A percentile compares a stretch with the other conserved stretches of the same genome.
These are phyloP conservation scores for Blastobotrys chiropterorum DNA, from an alignment of 805 yeast species.

Conservation along the genomic window DNA sequence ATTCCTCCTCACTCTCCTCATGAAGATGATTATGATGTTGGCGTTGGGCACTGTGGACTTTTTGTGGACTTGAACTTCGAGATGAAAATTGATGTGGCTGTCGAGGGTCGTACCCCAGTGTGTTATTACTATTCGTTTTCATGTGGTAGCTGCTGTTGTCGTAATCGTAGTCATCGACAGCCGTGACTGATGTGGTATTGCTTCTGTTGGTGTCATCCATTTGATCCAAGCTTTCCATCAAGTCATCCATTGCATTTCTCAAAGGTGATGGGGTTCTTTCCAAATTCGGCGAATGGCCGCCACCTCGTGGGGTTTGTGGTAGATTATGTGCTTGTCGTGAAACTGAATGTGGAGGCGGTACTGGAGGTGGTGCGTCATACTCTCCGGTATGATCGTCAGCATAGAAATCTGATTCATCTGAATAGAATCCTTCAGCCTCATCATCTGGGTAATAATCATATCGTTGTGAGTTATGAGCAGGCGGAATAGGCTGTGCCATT, in stretches of 20 bases:
- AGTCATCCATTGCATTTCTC: constrained; percentile 31
- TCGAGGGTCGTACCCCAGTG: not conserved
- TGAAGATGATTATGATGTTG: not conserved
- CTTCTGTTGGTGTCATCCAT: constrained; percentile 18
- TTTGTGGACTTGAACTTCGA: not conserved
- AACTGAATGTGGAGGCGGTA: constrained; percentile 31
- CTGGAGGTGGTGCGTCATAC: constrained; percentile 25
- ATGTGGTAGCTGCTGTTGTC: not conserved
- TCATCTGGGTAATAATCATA: not conserved
- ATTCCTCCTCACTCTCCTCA: constrained; percentile 10
- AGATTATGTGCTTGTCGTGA: constrained; percentile 9
- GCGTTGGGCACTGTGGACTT: not conserved
- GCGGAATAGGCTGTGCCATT: not conserved
- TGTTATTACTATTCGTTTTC: not conserved
- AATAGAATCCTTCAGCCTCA: not conserved
- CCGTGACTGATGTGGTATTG: constrained; percentile 9
- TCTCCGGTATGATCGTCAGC: constrained; percentile 1
- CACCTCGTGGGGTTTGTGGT: constrained; percentile 8
- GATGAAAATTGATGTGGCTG: not conserved
- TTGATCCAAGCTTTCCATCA: constrained; percentile 26
- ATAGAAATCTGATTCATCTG: not conserved
- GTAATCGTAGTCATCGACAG: constrained; percentile 1
- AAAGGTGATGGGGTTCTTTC: constrained; percentile 29
- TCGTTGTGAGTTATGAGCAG: not conserved
- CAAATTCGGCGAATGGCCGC: constrained; percentile 9